These are phyloP conservation scores for Trichoderma pleuroti DNA, from an alignment of 2,329 filamentous ascomycete genomes.

Conservation along the genomic window DNA sequence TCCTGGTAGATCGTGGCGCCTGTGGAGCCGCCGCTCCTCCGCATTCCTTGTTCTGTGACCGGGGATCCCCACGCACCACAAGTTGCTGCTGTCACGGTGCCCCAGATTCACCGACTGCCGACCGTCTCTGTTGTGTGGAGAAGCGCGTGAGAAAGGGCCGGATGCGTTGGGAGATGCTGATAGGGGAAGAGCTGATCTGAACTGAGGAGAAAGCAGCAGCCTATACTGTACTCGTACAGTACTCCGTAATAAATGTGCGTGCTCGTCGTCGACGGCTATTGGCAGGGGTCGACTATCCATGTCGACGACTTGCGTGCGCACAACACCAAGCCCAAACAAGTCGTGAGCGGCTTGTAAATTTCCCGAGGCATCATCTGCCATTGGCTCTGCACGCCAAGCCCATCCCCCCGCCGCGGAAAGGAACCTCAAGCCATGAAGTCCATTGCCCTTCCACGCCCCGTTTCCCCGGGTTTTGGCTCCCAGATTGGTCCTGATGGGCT, in stretches of 20 bases:
- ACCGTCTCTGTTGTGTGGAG: neutral
- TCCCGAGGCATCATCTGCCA: conserved; percentile 6
- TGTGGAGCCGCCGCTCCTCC: neutral
- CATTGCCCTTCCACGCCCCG: neutral
- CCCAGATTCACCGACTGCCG: conserved; percentile 11
- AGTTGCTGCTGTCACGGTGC: neutral
- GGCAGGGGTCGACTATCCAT: neutral
- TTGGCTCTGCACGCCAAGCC: neutral
- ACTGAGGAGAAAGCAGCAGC: neutral
- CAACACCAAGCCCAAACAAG: neutral
- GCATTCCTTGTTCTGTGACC: neutral
- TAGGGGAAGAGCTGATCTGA: neutral
- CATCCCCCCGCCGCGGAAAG: neutral
- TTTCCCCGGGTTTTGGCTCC: conserved; percentile 11
- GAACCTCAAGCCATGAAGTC: neutral
- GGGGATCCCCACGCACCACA: neutral
- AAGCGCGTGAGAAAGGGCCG: neutral
- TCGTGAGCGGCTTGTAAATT: neutral
- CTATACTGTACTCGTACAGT: too few relatives aligned
- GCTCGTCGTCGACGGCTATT: neutral
- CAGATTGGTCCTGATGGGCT: neutral
- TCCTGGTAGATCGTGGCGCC: conserved; percentile 11
- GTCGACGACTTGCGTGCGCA: neutral
- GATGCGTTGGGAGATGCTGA: neutral
- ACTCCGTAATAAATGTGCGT: too few relatives aligned